Evolutionary conservation across 306 rosid genomes (phyloP).

Genomic region (Inga leiocalycina): DNA sequence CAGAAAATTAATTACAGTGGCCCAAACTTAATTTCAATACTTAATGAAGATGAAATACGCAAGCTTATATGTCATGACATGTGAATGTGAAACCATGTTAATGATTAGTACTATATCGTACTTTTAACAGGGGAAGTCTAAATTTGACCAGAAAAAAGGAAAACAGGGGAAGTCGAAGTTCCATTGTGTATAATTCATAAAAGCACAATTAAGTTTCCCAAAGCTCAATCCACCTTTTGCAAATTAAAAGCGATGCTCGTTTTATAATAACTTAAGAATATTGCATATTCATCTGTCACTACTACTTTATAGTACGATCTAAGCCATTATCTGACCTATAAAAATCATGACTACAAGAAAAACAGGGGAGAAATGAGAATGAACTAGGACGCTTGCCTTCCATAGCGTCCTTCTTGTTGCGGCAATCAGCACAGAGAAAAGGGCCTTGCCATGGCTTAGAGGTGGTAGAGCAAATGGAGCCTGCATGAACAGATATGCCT

Average conservation of each 20-base stretch:
- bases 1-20: too few relatives aligned
- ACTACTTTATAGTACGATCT: slow-evolving; percentile 49
- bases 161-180: background rate
- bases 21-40: too few relatives aligned
- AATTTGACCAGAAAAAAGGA: background rate
- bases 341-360: slow-evolving; percentile 30
- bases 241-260: slow-evolving; percentile 30
- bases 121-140: background rate
- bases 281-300: slow-evolving; percentile 45
- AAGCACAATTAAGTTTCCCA: background rate
- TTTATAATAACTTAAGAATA: slow-evolving; percentile 35
- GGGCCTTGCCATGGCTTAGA: slow-evolving; percentile 99
- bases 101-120: too few relatives aligned
- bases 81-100: too few relatives aligned
- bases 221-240: background rate
- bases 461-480: slow-evolving; percentile 85
- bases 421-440: slow-evolving; percentile 84
- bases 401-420: slow-evolving; percentile 96
- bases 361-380: slow-evolving; percentile 36
- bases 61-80: too few relatives aligned
- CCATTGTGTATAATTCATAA: background rate
- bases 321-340: slow-evolving; percentile 57
- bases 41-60: too few relatives aligned
- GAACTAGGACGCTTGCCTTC: slow-evolving; percentile 92
- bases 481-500: slow-evolving; percentile 92